Evolutionary conservation across 2,329 filamentous ascomycete species (phyloP).

Genomic region (Trichophyton verrucosum): DNA sequence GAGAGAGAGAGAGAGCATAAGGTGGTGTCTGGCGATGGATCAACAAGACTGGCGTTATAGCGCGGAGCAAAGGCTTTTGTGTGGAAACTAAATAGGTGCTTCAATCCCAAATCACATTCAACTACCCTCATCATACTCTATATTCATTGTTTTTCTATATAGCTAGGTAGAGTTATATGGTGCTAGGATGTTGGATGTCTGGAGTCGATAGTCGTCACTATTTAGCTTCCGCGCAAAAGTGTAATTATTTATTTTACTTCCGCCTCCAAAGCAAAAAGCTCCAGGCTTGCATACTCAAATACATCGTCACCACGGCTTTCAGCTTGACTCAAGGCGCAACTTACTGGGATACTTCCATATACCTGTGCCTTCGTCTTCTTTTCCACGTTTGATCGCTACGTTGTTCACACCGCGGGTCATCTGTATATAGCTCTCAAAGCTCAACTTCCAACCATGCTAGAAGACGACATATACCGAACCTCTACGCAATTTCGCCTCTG

Average conservation of each 20-base stretch:
- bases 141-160: neutral
- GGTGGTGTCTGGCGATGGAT: conserved; percentile 21
- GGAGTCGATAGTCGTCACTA: neutral
- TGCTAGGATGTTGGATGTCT: neutral
- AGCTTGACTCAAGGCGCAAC: neutral
- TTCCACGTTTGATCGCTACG: neutral
- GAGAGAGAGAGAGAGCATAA: neutral
- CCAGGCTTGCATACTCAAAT: neutral
- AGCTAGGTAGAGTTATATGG: neutral
- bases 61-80: conserved; percentile 2
- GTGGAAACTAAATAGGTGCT: neutral
- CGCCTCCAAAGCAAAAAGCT: neutral
- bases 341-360: too few relatives aligned
- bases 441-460: conserved; percentile 47
- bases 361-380: neutral
- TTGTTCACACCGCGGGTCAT: neutral
- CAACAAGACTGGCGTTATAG: conserved; percentile 10
- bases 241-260: neutral
- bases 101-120: conserved; percentile 1
- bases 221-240: neutral
- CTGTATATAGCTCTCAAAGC: neutral
- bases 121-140: neutral
- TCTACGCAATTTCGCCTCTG: conserved; percentile 86
- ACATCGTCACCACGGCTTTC: neutral
- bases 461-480: conserved; percentile 81